Percentiles rank a stretch among this genome's conserved stretches.
These are phyloP conservation scores for Monosporascus sp. DNA, from an alignment of 2,329 filamentous ascomycete genomes.

Conservation along the genomic window DNA sequence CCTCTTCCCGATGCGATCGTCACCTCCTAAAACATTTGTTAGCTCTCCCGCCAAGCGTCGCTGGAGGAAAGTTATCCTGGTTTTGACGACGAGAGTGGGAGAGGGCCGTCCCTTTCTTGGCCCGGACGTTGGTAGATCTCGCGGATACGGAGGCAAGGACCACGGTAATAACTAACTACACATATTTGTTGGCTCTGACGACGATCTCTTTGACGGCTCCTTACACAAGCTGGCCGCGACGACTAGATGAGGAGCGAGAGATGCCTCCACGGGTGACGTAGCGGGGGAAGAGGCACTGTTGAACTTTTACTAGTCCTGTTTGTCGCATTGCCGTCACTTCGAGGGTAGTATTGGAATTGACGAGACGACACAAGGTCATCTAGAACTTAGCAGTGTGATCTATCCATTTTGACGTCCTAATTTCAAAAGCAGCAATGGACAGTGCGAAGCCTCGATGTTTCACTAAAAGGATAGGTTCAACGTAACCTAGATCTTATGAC, in stretches of 20 bases:
- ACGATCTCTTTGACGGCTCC: background rate
- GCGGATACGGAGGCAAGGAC: background rate
- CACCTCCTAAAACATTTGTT: background rate
- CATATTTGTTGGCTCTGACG: background rate
- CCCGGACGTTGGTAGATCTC: background rate
- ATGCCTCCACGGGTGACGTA: background rate
- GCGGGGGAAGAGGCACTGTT: background rate
- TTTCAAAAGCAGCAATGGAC: background rate
- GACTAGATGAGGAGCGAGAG: background rate
- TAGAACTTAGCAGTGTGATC: background rate
- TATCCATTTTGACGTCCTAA: background rate
- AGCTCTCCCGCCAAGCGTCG: background rate
- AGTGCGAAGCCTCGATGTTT: background rate
- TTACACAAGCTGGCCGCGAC: background rate
- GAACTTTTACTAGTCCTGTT: background rate
- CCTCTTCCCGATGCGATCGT: background rate
- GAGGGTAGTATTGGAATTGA: background rate
- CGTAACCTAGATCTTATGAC: background rate
- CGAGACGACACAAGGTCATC: background rate
- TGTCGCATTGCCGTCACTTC: background rate
- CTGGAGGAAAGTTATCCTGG: background rate
- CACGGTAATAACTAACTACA: background rate
- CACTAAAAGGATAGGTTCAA: background rate
- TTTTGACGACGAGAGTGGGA: background rate
- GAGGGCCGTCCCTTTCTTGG: conserved; percentile 1